Percentiles rank a stretch among this genome's conserved stretches.
phyloP scores from a whole-genome alignment of 192 early-diverging fungal species.

The Phlyctochytrium arcticum region DNA sequence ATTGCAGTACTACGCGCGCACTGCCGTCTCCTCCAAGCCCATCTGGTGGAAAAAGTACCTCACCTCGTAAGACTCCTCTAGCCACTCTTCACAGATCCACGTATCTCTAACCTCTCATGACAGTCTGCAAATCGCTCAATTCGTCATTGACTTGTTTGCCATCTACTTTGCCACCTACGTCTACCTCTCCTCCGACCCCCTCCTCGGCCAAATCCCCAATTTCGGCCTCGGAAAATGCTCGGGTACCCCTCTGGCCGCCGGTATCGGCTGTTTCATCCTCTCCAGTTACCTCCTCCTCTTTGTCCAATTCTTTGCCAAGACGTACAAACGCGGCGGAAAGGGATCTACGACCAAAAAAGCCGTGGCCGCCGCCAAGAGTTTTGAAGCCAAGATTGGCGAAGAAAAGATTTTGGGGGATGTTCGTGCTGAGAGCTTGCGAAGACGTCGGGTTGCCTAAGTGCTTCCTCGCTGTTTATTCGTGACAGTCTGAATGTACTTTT shows the following conservation, averaged over 20 bases:
- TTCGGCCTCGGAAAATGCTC: constrained; percentile 59
- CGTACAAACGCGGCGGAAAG: not conserved
- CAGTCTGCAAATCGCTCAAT: constrained; percentile 76
- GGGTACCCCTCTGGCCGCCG: constrained; percentile 72
- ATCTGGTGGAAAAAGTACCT: constrained; percentile 95
- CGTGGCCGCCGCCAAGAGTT: not conserved
- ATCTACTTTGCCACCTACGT: constrained; percentile 87
- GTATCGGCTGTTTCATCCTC: constrained; percentile 76
- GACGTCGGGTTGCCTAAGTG: no score
- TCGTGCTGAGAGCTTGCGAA: not conserved
- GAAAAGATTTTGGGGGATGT: not conserved
- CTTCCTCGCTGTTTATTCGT: no score
- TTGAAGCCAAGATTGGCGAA: not conserved
- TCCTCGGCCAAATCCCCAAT: constrained; percentile 4
- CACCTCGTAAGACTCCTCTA: constrained; percentile 51
- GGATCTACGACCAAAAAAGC: not conserved
- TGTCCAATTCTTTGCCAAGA: constrained; percentile 77
- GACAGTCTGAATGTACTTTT: no score
- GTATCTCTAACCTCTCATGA: not conserved
- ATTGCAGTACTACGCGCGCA: constrained; percentile 37
- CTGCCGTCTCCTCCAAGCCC: constrained; percentile 54
- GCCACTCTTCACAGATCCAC: not conserved
- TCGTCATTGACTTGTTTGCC: constrained; percentile 80
- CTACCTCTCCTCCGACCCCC: constrained; percentile 36
- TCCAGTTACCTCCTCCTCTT: constrained; percentile 80